Conservation (phyloP, 164 flowering plant genomes). For the Saururus chinensis region DNA sequence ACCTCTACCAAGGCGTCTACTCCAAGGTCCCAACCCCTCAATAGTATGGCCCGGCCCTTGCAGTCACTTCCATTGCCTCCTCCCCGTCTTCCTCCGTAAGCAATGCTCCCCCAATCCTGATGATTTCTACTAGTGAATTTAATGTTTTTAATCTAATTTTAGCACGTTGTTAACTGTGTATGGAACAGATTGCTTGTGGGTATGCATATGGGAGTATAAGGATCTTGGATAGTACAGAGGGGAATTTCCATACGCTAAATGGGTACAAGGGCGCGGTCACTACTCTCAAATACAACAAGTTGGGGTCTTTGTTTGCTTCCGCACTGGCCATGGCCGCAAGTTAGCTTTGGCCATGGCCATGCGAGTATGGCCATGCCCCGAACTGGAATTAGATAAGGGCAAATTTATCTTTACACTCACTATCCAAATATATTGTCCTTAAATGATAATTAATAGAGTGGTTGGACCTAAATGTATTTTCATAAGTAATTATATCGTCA, state of each 20-base stretch:
- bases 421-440: no score
- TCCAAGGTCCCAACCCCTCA: conserved; percentile 56
- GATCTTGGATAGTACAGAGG: conserved; percentile 74
- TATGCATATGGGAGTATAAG: conserved; percentile 94
- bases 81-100: conserved; percentile 55
- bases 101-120: no score
- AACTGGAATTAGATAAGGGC: no score
- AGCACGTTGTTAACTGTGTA: not conserved
- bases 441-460: no score
- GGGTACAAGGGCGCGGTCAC: conserved; percentile 85
- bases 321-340: no score
- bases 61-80: conserved; percentile 66
- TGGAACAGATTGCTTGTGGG: conserved; percentile 74
- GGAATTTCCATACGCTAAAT: conserved; percentile 73
- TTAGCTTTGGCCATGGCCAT: no score
- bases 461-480: no score
- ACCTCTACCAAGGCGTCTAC: conserved; percentile 76
- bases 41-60: conserved; percentile 43
- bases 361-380: no score
- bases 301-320: conserved; percentile 80
- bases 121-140: not conserved
- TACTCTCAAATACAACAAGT: conserved; percentile 56
- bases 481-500: no score
- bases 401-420: no score
- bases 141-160: not conserved